Percentiles rank a stretch among this genome's conserved stretches.
Conservation (phyloP, 164 flowering plant genomes). For the Chimonanthus salicifolius region DNA sequence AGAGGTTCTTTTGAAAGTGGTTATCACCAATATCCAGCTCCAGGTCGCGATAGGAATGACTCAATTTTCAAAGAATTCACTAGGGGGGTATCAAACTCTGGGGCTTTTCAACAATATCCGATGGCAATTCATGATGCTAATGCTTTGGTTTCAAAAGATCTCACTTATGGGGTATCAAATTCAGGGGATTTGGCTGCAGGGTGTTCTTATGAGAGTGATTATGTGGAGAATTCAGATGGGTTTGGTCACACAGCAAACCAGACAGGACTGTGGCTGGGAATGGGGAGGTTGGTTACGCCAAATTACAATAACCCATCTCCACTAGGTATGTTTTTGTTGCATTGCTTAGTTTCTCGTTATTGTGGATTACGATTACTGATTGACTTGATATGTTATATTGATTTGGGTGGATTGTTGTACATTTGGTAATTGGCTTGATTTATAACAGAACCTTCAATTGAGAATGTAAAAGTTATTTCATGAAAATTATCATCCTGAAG, state of each 20-base stretch:
- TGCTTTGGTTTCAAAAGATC: neutral
- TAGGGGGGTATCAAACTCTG: too few relatives aligned
- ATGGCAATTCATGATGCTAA: neutral
- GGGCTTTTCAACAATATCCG: too few relatives aligned
- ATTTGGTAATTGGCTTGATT: neutral
- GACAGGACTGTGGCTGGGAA: neutral
- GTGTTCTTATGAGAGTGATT: neutral
- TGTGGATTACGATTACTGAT: neutral
- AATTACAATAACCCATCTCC: neutral
- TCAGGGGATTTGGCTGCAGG: neutral
- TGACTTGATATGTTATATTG: neutral
- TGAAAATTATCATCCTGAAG: neutral
- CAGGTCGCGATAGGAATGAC: too few relatives aligned
- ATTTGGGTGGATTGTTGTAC: neutral
- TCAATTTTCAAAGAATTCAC: too few relatives aligned
- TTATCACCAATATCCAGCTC: too few relatives aligned
- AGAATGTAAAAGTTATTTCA: neutral
- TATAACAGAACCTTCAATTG: too few relatives aligned
- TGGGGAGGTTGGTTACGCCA: neutral
- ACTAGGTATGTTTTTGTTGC: neutral
- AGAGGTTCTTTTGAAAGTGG: too few relatives aligned
- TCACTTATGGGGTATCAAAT: neutral
- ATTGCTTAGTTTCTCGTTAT: neutral
- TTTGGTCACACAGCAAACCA: neutral
- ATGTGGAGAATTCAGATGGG: neutral